These are phyloP conservation scores for Mollisia scopiformis DNA, from an alignment of 2,329 filamentous ascomycete species.

Conservation along the genomic window DNA sequence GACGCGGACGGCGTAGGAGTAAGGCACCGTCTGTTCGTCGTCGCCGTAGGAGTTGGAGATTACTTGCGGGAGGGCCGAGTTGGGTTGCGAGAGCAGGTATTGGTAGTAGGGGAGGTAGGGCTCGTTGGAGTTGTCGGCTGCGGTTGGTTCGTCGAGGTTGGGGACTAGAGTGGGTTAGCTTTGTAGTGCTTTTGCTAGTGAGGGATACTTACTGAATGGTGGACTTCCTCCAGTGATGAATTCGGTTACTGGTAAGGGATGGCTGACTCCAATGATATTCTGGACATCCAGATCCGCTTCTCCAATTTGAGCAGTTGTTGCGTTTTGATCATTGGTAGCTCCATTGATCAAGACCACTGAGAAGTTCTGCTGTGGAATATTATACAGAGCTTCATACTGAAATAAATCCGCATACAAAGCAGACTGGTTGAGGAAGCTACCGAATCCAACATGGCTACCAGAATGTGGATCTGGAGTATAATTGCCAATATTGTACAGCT, in stretches of 20 bases:
- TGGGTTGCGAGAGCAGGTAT: conserved; percentile 49
- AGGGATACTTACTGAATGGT: conserved; percentile 42
- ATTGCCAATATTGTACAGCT: conserved; percentile 50
- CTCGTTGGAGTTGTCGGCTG: conserved; percentile 49
- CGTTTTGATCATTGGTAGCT: conserved; percentile 43
- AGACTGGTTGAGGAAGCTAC: conserved; percentile 54
- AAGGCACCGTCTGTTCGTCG: conserved; percentile 58
- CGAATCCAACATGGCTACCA: conserved; percentile 53
- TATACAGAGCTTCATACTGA: conserved; percentile 39
- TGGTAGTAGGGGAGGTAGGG: conserved; percentile 61
- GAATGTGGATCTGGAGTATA: conserved; percentile 47
- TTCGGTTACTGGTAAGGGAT: conserved; percentile 54
- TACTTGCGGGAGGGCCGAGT: conserved; percentile 52
- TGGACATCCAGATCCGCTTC: conserved; percentile 50
- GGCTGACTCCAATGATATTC: conserved; percentile 54
- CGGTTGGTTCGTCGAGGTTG: conserved; percentile 38
- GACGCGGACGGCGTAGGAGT: conserved; percentile 53
- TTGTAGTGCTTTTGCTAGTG: no score
- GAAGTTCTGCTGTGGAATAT: conserved; percentile 49
- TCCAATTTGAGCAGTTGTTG: conserved; percentile 12
- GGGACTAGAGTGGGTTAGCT: conserved; percentile 35
- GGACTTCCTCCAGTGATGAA: conserved; percentile 59
- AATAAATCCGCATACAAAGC: conserved; percentile 50
- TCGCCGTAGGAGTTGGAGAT: conserved; percentile 62
- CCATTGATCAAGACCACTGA: conserved; percentile 44